Evolutionary conservation across 1,284 basidiomycete genomes (phyloP), one percentile per base, ranked within the genome.

Genomic region (Coniophora puteana): DNA sequence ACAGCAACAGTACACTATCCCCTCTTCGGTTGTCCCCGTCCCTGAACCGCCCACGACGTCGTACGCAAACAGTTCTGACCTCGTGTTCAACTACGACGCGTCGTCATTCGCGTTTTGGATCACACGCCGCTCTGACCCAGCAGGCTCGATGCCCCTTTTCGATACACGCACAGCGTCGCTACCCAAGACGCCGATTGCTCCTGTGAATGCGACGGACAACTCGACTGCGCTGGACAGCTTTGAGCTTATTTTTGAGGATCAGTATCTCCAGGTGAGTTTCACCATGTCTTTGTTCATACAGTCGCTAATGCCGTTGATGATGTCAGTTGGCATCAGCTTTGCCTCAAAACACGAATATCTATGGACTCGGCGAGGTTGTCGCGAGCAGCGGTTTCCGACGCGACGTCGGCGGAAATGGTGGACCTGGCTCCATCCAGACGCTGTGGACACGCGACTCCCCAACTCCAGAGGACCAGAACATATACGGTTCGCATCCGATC

Each of bases 51-150:
- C 67, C 6, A 59, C 55, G 1, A 51, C 50, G 5, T 63, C 66
- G 3, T 67, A 62, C 49, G 61, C 54, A 35, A 49, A 59, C 6
- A 63, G 52, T 1, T 78, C 75, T 0, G 81, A 85, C 49, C 65
- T 86, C 8, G 58, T 76, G 3, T 91, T 91, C 67, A 80, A 88
- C 52, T 80, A 83, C 54, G 68, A 79, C 1, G 22, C 71, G 2
- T 67, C 69, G 0, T 83, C 84, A 0, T 90, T 90, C 55, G 77
- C 79, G 2, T 90, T 89, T 59, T 90, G 87, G 85, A 78, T 89
- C 48, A 81, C 78, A 3, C 75, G 85, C 35, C 72, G 78, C 32
- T 76, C 76, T 8, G 67, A 77, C 22, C 78, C 78, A 6, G n/a
- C n/a, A 20, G 61, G 72, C 16, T 71, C 68, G 8, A 55, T 61